phyloP scores from a whole-genome alignment of 1,284 basidiomycete genomes.

The Lentinula novae-zelandiae region DNA sequence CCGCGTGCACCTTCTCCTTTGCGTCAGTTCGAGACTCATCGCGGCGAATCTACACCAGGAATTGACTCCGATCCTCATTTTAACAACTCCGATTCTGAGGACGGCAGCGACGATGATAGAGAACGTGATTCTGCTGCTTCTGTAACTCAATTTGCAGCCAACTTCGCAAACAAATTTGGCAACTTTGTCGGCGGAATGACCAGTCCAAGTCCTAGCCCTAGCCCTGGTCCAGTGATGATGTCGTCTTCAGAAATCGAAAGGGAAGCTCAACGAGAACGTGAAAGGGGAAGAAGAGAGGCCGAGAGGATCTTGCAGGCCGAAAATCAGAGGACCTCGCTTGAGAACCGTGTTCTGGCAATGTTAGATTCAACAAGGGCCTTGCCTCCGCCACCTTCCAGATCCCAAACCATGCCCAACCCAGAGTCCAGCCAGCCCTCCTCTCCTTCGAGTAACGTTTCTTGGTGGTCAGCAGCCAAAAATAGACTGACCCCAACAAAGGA shows the following conservation, averaged over 20 bases:
- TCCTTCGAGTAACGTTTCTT: constrained; percentile 36
- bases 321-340: constrained; percentile 58
- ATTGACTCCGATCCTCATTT: constrained; percentile 39
- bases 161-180: constrained; percentile 65
- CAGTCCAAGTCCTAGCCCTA: constrained; percentile 26
- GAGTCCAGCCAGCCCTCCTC: constrained; percentile 15
- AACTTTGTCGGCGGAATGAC: constrained; percentile 51
- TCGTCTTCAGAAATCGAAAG: constrained; percentile 77
- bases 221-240: constrained; percentile 37
- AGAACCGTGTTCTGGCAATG: constrained; percentile 73
- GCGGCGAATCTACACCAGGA: constrained; percentile 42
- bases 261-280: constrained; percentile 70
- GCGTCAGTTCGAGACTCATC: constrained; percentile 51
- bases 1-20: constrained; percentile 62
- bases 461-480: constrained; percentile 71
- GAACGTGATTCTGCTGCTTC: constrained; percentile 49
- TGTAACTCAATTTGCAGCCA: constrained; percentile 65
- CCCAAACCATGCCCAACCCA: constrained; percentile 11
- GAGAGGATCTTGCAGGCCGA: constrained; percentile 42
- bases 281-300: constrained; percentile 23
- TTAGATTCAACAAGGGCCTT: constrained; percentile 43
- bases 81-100: constrained; percentile 44
- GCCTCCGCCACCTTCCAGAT: constrained; percentile 33
- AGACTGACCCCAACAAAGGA: constrained; percentile 75
- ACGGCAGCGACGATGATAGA: constrained; percentile 35